Evolutionary conservation across 2,329 filamentous ascomycete genomes (phyloP), one percentile per base, ranked within the genome.

Genomic region (Phaeosphaeriaceae sp.): DNA sequence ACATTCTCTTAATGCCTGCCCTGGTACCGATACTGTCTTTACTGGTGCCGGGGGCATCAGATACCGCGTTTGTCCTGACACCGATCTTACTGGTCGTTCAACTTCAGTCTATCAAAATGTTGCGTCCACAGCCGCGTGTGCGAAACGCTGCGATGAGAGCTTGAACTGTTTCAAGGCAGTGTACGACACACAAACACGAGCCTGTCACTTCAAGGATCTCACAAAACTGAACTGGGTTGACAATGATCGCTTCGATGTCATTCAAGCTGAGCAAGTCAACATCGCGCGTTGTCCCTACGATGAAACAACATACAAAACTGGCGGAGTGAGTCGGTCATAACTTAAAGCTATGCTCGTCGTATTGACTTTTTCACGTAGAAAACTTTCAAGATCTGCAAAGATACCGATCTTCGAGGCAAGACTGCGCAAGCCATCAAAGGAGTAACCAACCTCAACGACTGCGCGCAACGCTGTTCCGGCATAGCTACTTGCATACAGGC

Each of bases 101-200:
- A 46, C 44, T 20, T 47, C 40, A 20, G 22, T 70, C 19, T 68
- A 45, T 2, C 56, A 33, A 1, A 64, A 58, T 46, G 53, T 70
- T 31, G 54, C 60, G 17, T 69, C 68, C 11, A 60, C 56, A 17
- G 58, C 60, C 49, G 65, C 63, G 27, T 70, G 68, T 51, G 66
- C 66, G 31, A 58, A 66, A 31, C 54, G 63, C 2, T 70, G 68
- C 44, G 66, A 69, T 24, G 36, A 54, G 40, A 57, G 49, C 7
- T 58, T 66, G 53, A 56, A 65, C 44, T 72, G 69, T 56, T 68
- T 69, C 57, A 72, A 69, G 44, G 69, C 68, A 25, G 69, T 72
- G 3, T 72, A 67, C 20, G 65, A 70, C 46, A 68, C 57, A 4
- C 55, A 62, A 33, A 62, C 56, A 1, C 63, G 51, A 33, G 51